Percentiles rank a stretch among this genome's conserved stretches.
phyloP scores from a whole-genome alignment of 805 yeast genomes.

The Wickerhamiella australiensis region DNA sequence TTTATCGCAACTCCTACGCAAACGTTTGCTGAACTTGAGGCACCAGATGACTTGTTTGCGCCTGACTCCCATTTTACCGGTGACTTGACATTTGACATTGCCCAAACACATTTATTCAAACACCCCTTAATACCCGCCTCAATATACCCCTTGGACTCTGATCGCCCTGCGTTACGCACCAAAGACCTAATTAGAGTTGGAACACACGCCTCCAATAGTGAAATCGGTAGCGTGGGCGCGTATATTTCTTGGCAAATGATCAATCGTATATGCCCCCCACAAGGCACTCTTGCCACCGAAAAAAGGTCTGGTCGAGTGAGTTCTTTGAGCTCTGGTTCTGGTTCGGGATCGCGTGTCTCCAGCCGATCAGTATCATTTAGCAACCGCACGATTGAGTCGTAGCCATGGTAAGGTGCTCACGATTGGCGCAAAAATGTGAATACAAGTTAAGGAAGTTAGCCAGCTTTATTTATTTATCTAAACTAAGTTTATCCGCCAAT shows the following conservation, averaged over 20 bases:
- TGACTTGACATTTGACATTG: not conserved
- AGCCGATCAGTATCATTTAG: not conserved
- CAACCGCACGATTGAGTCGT: too few relatives aligned
- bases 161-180: constrained; percentile 11
- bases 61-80: not conserved
- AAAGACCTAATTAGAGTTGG: constrained; percentile 19
- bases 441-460: not conserved
- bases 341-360: not conserved
- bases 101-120: not conserved
- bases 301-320: not conserved
- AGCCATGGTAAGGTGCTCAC: too few relatives aligned
- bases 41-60: not conserved
- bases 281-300: not conserved
- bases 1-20: constrained; percentile 9
- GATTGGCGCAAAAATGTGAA: too few relatives aligned
- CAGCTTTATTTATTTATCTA: not conserved
- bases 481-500: constrained; percentile 15
- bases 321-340: not conserved
- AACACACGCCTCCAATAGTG: constrained; percentile 15
- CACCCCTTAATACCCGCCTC: constrained; percentile 4
- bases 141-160: constrained; percentile 17
- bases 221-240: constrained; percentile 22
- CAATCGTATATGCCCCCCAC: constrained; percentile 3
- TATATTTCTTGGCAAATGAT: constrained; percentile 21
- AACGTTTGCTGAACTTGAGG: not conserved